Base-by-base conservation (phyloP, 148 eudicot species). In the Fagopyrum homotropicum region DNA sequence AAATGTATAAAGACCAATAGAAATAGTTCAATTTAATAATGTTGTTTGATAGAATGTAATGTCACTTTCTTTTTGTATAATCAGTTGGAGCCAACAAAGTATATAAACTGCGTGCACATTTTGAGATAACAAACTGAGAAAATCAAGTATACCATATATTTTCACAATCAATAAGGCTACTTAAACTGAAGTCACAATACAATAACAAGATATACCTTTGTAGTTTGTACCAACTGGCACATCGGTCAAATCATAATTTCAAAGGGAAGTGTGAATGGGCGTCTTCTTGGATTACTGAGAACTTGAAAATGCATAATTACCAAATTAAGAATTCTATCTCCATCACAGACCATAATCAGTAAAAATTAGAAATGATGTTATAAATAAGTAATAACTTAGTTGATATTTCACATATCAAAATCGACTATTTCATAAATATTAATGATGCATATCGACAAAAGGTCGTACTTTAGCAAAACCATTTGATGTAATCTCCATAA, bases 151-250 rank as follows among this genome's bases (percentile, higher is more conserved):
- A n/a, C n/a, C n/a, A n/a, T n/a, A n/a, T n/a, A n/a, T n/a, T n/a
- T n/a, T n/a, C n/a, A n/a, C n/a, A n/a, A n/a, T n/a, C n/a, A n/a
- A n/a, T n/a, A n/a, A n/a, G n/a, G n/a, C n/a, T n/a, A n/a, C n/a
- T n/a, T n/a, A n/a, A n/a, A n/a, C n/a, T n/a, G n/a, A n/a, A n/a
- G n/a, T n/a, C n/a, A n/a, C n/a, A n/a, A n/a, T n/a, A n/a, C n/a
- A n/a, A n/a, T n/a, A n/a, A n/a, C n/a, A n/a, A 57, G 8, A 3
- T 68, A 17, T 77, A 90, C 99, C 99, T n/a, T n/a, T n/a, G n/a
- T n/a, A n/a, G n/a, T 92, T 95, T 75, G 98, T 95, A 73, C 94
- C 97, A 83, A 90, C 89, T 76, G 99, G 99, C 99, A 95, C 92
- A 81, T 95, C 99, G 63, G 89, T 92, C 87, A 95, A 84, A 85